Percentiles rank a stretch among this genome's conserved stretches.
These are phyloP conservation scores for Podospora bellae-mahoneyi DNA, from an alignment of 495 filamentous ascomycete genomes.

Conservation along the genomic window DNA sequence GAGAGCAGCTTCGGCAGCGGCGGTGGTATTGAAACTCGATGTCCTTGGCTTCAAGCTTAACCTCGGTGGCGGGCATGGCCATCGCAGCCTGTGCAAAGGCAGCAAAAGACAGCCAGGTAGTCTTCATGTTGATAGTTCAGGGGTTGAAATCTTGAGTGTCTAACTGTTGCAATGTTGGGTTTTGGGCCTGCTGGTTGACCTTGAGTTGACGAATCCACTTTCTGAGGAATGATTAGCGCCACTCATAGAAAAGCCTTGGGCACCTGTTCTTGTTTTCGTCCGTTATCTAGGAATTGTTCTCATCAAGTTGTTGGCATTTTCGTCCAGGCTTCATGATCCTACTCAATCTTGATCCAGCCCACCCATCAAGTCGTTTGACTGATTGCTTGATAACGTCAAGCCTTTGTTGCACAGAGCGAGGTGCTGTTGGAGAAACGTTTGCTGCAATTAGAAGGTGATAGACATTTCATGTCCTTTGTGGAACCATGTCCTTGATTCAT, in stretches of 20 bases:
- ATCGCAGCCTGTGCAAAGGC: background rate
- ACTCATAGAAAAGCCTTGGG: background rate
- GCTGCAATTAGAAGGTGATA: background rate
- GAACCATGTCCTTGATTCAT: background rate
- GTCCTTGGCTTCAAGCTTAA: background rate
- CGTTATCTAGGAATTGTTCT: background rate
- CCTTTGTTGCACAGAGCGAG: background rate
- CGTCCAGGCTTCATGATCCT: background rate
- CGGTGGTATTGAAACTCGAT: background rate
- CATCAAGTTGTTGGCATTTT: background rate
- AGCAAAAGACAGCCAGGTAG: background rate
- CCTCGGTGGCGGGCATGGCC: background rate
- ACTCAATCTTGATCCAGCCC: background rate
- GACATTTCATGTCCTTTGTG: background rate
- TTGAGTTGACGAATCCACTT: background rate
- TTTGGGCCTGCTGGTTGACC: background rate
- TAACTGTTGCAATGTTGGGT: background rate
- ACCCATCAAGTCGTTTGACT: background rate
- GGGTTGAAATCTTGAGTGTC: background rate
- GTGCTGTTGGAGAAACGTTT: background rate
- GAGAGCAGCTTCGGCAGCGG: background rate
- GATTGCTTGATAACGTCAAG: background rate
- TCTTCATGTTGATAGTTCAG: background rate
- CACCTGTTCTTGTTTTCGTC: background rate
- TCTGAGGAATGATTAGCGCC: background rate